Base-by-base conservation (phyloP, 495 filamentous ascomycete genomes). In the Podospora pseudoanserina region DNA sequence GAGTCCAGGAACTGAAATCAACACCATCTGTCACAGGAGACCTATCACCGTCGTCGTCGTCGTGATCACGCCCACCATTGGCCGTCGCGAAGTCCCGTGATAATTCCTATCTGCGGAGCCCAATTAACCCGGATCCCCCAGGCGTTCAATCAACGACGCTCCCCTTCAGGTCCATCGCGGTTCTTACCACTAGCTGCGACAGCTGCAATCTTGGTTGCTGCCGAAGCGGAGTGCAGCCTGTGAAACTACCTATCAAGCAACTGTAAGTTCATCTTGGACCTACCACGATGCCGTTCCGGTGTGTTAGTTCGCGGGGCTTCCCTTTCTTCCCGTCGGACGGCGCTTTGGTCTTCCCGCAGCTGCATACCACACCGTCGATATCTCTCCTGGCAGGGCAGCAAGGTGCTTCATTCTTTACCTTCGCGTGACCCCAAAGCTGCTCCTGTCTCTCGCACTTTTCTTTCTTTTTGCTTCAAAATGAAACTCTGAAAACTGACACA, bases 81-180 rank as follows among this genome's bases (percentile, higher is more conserved):
- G 82, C 73, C 75, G 66, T 75, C 64, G 66, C 67, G 65, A 71
- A 67, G 78, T 84, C 82, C 83, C 81, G 81, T 84, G 82, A 84
- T 81, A 79, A 69, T 74, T 68, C 55, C 71, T 68, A 67, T 71
- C 82, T 84, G 82, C 82, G 81, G 82, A 82, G 69, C 67, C 74
- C 77, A 74, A 79, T 80, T 80, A 72, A 74, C 73, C 72, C 68
- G 68, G 34, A 74, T 75, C 68, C 72, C 73, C 65, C 64, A 66
- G 71, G 67, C 74, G 75, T 65, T 79, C 79, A 81, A 81, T 81
- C 77, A 78, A 68, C 71, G 65, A 59, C 70, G 64, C 54, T 60
- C 23, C 27, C 70, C 19, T 60, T 34, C 66, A 60, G 65, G 67
- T 70, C 67, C 20, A 73, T 74, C 72, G 72, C 71, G 32, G 67